Base-by-base conservation (phyloP, 805 yeast genomes). In the Metahyphopichia silvanorum region DNA sequence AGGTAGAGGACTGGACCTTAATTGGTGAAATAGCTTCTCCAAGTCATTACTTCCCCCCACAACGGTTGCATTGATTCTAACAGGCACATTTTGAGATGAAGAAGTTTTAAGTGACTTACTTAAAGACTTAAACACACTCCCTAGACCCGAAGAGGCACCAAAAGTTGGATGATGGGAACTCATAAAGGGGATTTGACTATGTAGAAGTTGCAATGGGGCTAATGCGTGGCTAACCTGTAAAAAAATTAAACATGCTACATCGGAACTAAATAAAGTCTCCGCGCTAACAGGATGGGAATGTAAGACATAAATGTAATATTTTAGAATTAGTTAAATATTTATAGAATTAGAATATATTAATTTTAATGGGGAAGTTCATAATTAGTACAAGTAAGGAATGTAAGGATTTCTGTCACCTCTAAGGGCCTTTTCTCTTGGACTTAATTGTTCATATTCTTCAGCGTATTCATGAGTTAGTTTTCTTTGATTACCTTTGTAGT, bases 31-130 rank as follows among this genome's bases (percentile, higher is more conserved):
- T 7, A 69, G 51, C 29, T 51, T 45, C 32, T 61, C 68, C 38
- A 66, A 61, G 29, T 60, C 63, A 12, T 47, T 44, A n/a, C 71
- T 70, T 10, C 70, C 69, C 1, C 75, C 73, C 1, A 71, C 69
- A 3, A 62, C 63, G 4, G 62, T 54, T 4, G 74, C 67, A 34
- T 69, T 71, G 13, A 70, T 58, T 40, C 49, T 52, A 1, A 59
- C 58, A 2, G 67, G 63, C 1, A 52, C 57, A 35, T 46, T 43
- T 3, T 59, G 29, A 7, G 33, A 15, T 15, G 32, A 21, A 9
- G 32, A 21, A 6, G 43, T 11, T 35, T 63, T 65, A 29, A 65
- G 51, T 3, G 71, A 55, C 29, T 55, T 60, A 1, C 71, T 60
- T 30, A 66, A 42, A 1, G 69, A 55, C 40, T 63, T 63, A 40